phyloP scores from a whole-genome alignment of 2,329 filamentous ascomycete species.

The Aureobasidium mangrovei region DNA sequence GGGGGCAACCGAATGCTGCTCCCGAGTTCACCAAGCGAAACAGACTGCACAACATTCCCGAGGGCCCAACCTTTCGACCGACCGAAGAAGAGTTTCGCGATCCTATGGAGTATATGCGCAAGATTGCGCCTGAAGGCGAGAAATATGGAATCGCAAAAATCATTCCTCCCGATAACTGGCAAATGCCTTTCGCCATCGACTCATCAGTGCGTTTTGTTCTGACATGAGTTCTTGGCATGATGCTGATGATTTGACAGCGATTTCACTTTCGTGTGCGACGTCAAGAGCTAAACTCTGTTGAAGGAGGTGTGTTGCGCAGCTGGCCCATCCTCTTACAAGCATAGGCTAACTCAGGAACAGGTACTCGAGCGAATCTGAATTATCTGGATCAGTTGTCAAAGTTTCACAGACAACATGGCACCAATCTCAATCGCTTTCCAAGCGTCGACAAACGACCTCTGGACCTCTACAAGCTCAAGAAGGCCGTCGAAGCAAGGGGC shows the following conservation, averaged over 20 bases:
- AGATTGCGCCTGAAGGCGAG: slow-evolving; percentile 76
- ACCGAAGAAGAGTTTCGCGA: slow-evolving; percentile 93
- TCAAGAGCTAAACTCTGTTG: slow-evolving; percentile 93
- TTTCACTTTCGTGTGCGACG: slow-evolving; percentile 96
- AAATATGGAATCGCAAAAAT: slow-evolving; percentile 94
- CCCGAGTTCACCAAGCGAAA: slow-evolving; percentile 67
- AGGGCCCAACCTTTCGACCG: slow-evolving; percentile 83
- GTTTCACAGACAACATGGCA: slow-evolving; percentile 95
- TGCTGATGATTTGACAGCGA: slow-evolving; percentile 49
- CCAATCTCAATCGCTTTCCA: slow-evolving; percentile 84
- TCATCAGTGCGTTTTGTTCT: slow-evolving; percentile 63
- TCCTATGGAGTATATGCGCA: slow-evolving; percentile 85
- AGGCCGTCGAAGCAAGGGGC: slow-evolving; percentile 87
- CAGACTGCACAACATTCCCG: slow-evolving; percentile 74
- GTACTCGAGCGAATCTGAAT: slow-evolving; percentile 87
- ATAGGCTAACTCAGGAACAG: slow-evolving; percentile 39
- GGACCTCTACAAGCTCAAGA: slow-evolving; percentile 91
- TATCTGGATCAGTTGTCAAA: slow-evolving; percentile 93
- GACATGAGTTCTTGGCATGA: slow-evolving; percentile 8
- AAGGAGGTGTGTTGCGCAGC: slow-evolving; percentile 62
- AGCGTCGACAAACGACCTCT: slow-evolving; percentile 97
- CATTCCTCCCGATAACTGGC: slow-evolving; percentile 88
- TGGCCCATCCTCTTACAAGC: neutral
- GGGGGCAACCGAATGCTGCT: slow-evolving; percentile 68
- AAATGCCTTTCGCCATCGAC: slow-evolving; percentile 90